Conservation (phyloP, 2,329 filamentous ascomycete species). For the Lachnellula hyalina region DNA sequence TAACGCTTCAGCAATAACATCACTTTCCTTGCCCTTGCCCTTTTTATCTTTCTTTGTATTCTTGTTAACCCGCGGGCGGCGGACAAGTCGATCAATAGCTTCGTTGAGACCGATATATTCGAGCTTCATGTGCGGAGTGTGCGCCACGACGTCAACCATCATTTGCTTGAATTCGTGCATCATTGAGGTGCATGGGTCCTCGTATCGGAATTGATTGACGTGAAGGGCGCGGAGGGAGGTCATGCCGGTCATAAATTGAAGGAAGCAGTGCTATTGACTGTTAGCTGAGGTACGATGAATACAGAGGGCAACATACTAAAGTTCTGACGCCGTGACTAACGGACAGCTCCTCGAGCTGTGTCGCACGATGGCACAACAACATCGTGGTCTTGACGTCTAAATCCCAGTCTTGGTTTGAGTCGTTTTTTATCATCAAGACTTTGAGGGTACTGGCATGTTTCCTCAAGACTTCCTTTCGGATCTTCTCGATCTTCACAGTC, state of each 20-base stretch:
- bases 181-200: slow-evolving; percentile 51
- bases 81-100: slow-evolving; percentile 43
- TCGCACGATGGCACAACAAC: slow-evolving; percentile 47
- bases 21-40: slow-evolving; percentile 13
- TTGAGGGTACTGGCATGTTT: slow-evolving; percentile 52
- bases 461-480: slow-evolving; percentile 50
- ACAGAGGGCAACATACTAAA: slow-evolving; percentile 42
- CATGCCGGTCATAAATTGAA: slow-evolving; percentile 47
- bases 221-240: slow-evolving; percentile 49
- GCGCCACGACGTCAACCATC: slow-evolving; percentile 51
- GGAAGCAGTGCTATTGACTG: slow-evolving; percentile 47
- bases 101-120: slow-evolving; percentile 53
- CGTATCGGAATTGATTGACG: slow-evolving; percentile 48
- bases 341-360: slow-evolving; percentile 49
- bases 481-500: slow-evolving; percentile 49
- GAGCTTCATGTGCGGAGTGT: slow-evolving; percentile 49
- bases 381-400: slow-evolving; percentile 48
- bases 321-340: slow-evolving; percentile 48
- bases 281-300: neutral
- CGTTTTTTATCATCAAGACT: slow-evolving; percentile 56
- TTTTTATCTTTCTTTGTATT: slow-evolving; percentile 25
- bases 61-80: slow-evolving; percentile 22
- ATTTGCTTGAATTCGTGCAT: slow-evolving; percentile 54
- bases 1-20: slow-evolving; percentile 4
- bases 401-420: slow-evolving; percentile 50